Percentiles rank a stretch among this genome's conserved stretches.
Evolutionary conservation across 129 eudicot species (phyloP).

Genomic region (Rutidosis leptorrhynchoides): DNA sequence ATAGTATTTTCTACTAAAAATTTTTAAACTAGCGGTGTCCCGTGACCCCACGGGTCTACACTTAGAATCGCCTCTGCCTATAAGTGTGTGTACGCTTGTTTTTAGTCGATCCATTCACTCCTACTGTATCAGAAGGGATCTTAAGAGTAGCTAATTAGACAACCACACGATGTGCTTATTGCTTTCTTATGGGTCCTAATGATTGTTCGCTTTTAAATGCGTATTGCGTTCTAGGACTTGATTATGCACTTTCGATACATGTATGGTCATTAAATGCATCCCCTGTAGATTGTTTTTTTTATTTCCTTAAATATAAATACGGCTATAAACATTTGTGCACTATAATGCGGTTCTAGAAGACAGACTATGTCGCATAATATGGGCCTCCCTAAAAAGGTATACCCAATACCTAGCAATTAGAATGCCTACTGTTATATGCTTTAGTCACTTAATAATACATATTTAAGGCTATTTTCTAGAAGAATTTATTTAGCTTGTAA

Average conservation of each 20-base stretch:
- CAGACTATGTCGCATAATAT: background rate
- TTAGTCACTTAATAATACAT: background rate
- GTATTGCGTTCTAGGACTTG: slow-evolving; percentile 1
- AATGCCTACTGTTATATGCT: background rate
- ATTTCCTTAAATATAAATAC: background rate
- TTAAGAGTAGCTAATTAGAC: background rate
- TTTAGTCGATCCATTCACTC: background rate
- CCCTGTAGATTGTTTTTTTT: background rate
- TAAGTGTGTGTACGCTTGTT: background rate
- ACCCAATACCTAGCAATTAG: background rate
- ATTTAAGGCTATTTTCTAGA: background rate
- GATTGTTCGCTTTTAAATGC: background rate
- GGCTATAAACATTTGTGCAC: background rate
- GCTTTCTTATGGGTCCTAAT: background rate
- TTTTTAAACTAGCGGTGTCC: too few relatives aligned
- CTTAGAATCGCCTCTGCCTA: too few relatives aligned
- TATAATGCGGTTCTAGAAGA: background rate
- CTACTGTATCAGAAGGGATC: background rate
- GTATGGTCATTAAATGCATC: slow-evolving; percentile 10
- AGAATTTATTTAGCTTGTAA: background rate
- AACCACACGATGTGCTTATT: background rate
- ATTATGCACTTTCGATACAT: background rate
- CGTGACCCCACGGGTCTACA: too few relatives aligned
- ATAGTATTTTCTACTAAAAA: too few relatives aligned
- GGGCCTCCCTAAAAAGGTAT: background rate